Conservation (phyloP, 73 alveolate species). For the Paramecium tetraurelia region DNA sequence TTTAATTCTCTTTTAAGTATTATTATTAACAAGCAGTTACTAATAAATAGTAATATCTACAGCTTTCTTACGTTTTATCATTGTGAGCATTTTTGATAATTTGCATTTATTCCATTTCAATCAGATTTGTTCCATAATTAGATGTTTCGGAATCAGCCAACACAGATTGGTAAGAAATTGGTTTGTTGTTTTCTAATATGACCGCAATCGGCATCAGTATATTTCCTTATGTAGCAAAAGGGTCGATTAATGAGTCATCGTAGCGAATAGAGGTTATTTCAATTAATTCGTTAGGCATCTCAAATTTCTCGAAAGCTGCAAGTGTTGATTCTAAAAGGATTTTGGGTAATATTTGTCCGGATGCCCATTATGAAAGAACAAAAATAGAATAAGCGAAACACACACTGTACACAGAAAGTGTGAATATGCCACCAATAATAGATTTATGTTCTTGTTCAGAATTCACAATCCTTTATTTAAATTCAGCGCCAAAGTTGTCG, state of each 20-base stretch:
- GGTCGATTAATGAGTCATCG: background rate
- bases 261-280: background rate
- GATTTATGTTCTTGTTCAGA: background rate
- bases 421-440: background rate
- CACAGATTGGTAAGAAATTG: background rate
- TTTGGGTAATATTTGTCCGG: background rate
- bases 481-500: background rate
- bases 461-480: background rate
- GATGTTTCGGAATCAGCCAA: background rate
- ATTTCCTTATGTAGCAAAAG: background rate
- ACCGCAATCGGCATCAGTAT: background rate
- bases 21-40: background rate
- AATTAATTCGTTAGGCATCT: background rate
- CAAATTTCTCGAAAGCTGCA: background rate
- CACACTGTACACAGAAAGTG: background rate
- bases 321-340: background rate
- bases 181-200: background rate
- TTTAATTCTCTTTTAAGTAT: background rate
- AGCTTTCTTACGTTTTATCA: background rate
- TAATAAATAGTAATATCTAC: background rate
- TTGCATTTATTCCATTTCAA: conserved; percentile 1
- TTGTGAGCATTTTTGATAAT: background rate
- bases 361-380: background rate
- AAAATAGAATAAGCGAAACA: background rate
- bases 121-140: background rate